Evolutionary conservation across 2,329 filamentous ascomycete species (phyloP).

Genomic region (Tolypocladium guangdongense): DNA sequence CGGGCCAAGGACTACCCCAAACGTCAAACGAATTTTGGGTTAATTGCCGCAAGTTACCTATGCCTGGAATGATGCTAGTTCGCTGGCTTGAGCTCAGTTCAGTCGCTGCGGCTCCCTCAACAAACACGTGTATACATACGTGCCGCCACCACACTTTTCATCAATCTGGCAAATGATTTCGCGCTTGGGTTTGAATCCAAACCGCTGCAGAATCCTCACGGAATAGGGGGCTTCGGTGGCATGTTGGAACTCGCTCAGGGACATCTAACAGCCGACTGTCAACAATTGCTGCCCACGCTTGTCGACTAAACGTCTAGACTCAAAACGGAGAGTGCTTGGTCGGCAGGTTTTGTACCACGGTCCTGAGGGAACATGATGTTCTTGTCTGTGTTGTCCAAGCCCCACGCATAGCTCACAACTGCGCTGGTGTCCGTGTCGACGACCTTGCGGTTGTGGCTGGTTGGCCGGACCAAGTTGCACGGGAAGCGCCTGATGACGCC

Average conservation of each 20-base stretch:
- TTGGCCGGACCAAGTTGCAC: background rate
- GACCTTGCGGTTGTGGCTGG: background rate
- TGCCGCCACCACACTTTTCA: background rate
- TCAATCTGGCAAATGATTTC: background rate
- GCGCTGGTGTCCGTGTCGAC: background rate
- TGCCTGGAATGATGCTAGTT: too few species aligned
- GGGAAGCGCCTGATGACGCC: background rate
- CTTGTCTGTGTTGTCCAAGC: background rate
- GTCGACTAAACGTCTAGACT: too few species aligned
- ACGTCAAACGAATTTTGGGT: slow-evolving; percentile 12
- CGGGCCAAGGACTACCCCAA: slow-evolving; percentile 15
- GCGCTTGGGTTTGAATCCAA: background rate
- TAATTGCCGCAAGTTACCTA: background rate
- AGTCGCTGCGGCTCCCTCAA: background rate
- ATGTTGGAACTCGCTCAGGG: background rate
- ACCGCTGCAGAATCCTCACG: background rate
- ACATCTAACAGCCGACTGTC: background rate
- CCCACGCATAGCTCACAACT: background rate
- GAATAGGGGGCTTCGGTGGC: background rate
- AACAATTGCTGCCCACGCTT: background rate
- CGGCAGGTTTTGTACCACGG: background rate
- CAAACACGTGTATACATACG: slow-evolving; percentile 1
- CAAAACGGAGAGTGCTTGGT: too few species aligned
- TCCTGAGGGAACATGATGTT: background rate
- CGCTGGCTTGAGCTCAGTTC: background rate